Percentiles rank a stretch among this genome's conserved stretches.
phyloP scores from a whole-genome alignment of 345 rosid genomes.

The Psidium guajava region DNA sequence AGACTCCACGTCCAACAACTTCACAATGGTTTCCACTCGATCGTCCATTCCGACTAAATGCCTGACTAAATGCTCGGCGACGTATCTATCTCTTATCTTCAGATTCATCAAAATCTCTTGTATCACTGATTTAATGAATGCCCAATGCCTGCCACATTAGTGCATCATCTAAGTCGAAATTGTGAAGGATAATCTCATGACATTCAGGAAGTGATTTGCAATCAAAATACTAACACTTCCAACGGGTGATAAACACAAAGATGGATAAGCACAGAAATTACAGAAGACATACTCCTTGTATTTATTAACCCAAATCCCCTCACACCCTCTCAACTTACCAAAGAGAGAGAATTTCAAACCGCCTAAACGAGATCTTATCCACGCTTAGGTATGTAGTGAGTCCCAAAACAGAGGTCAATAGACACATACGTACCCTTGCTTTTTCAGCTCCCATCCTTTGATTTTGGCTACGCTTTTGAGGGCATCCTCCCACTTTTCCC shows the following conservation, averaged over 20 bases:
- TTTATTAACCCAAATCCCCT: neutral
- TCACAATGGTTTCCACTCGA: neutral
- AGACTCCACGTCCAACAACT: neutral
- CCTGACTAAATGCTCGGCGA: neutral
- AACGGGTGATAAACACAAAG: neutral
- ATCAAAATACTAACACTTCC: neutral
- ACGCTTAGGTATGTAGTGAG: too few species aligned
- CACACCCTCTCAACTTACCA: too few species aligned
- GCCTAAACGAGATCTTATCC: neutral
- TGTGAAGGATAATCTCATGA: neutral
- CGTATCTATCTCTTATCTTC: neutral
- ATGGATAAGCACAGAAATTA: neutral
- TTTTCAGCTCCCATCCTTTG: neutral
- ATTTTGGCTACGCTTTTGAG: neutral
- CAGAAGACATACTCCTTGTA: neutral
- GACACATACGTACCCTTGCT: neutral
- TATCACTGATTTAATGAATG: neutral
- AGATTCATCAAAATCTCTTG: neutral
- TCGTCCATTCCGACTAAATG: neutral
- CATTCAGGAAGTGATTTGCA: neutral
- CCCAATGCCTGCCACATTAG: neutral
- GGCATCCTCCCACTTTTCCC: neutral
- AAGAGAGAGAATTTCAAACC: neutral
- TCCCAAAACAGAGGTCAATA: too few species aligned
- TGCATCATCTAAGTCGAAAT: too few species aligned